Conservation (phyloP, 2,329 filamentous ascomycete species). For the Akanthomyces dipterigenus region DNA sequence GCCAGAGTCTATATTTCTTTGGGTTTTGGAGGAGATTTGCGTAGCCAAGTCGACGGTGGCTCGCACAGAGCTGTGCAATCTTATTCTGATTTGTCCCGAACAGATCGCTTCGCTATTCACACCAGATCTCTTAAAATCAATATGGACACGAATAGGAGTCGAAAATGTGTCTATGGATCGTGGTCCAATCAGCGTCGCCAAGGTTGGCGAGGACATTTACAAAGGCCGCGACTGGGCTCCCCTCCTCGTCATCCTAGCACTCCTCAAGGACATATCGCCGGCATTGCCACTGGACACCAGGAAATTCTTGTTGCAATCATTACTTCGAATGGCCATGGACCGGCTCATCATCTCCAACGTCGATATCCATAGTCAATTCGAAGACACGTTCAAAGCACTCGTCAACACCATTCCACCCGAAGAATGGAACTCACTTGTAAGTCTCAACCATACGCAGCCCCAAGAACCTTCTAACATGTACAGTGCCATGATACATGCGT, state of each 20-base stretch:
- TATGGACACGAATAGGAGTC: constrained; percentile 56
- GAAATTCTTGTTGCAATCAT: constrained; percentile 36
- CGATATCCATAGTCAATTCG: constrained; percentile 33
- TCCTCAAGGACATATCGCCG: constrained; percentile 33
- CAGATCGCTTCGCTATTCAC: constrained; percentile 40
- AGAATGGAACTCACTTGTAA: constrained; percentile 37
- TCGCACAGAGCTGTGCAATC: constrained; percentile 52
- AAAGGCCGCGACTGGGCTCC: constrained; percentile 39
- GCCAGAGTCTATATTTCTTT: constrained; percentile 58
- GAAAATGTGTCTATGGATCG: constrained; percentile 35
- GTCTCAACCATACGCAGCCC: constrained; percentile 15
- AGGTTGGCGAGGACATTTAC: constrained; percentile 22
- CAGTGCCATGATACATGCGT: constrained; percentile 44
- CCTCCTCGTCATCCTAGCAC: constrained; percentile 36
- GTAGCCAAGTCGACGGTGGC: constrained; percentile 48
- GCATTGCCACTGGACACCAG: constrained; percentile 28
- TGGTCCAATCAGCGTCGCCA: constrained; percentile 18
- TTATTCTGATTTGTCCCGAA: constrained; percentile 40
- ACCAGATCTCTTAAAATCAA: constrained; percentile 35
- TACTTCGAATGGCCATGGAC: constrained; percentile 52
- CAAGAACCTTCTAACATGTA: not conserved
- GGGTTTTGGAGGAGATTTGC: constrained; percentile 57
- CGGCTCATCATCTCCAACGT: constrained; percentile 38
- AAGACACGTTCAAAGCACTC: constrained; percentile 38
- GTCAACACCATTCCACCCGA: constrained; percentile 32